phyloP scores from a whole-genome alignment of 768 basidiomycete species.

The Mycena amicta region DNA sequence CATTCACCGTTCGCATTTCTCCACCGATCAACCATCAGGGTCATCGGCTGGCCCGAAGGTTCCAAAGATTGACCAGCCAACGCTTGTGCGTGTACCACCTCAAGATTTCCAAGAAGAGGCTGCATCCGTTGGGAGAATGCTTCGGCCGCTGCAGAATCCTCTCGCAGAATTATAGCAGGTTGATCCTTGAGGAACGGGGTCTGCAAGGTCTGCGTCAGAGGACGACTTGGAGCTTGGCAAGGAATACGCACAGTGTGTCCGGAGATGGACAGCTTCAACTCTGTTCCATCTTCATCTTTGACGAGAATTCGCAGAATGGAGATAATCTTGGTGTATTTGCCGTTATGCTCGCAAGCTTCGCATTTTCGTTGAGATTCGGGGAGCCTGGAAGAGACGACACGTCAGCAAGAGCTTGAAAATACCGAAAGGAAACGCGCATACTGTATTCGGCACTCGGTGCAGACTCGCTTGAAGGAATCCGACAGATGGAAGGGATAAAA shows the following conservation, averaged over 20 bases:
- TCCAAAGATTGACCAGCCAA: neutral
- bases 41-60: slow-evolving; percentile 6
- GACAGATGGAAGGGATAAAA: slow-evolving; percentile 55
- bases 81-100: slow-evolving; percentile 38
- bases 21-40: slow-evolving; percentile 14
- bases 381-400: slow-evolving; percentile 39
- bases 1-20: neutral
- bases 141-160: slow-evolving; percentile 39
- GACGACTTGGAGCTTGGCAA: neutral
- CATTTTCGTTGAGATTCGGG: slow-evolving; percentile 47
- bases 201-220: slow-evolving; percentile 30
- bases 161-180: slow-evolving; percentile 43
- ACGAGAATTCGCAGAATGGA: slow-evolving; percentile 55
- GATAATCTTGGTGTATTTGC: slow-evolving; percentile 48
- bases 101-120: slow-evolving; percentile 51
- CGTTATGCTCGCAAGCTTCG: slow-evolving; percentile 54
- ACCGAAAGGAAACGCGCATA: slow-evolving; percentile 41
- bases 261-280: slow-evolving; percentile 50
- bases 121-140: slow-evolving; percentile 44
- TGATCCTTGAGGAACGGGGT: slow-evolving; percentile 48
- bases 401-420: neutral
- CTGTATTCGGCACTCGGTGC: slow-evolving; percentile 49
- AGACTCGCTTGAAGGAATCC: slow-evolving; percentile 51
- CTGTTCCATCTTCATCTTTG: slow-evolving; percentile 48
- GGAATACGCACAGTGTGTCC: slow-evolving; percentile 37